A percentile compares a stretch with the other conserved stretches of the same genome.
Evolutionary conservation across 1,284 basidiomycete genomes (phyloP).

Genomic region (Apiotrichum siamense): DNA sequence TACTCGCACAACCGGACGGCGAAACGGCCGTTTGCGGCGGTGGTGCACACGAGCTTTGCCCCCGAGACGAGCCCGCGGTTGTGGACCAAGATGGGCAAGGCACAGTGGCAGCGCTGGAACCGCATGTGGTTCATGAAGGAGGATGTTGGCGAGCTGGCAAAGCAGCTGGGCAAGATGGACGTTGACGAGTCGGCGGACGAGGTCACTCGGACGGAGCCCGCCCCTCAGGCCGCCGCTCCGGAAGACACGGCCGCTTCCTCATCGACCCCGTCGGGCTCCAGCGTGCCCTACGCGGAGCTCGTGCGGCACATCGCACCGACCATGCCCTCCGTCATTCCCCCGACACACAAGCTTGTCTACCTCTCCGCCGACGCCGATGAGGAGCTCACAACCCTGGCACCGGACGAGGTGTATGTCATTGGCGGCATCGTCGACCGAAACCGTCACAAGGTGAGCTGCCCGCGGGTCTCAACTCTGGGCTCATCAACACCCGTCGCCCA

Average conservation of each 20-base stretch:
- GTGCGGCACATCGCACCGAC: constrained; percentile 11
- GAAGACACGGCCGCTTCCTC: background rate
- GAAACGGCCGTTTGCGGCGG: constrained; percentile 59
- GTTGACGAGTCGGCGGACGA: background rate
- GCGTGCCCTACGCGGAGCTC: background rate
- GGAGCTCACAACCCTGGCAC: constrained; percentile 70
- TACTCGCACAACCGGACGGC: constrained; percentile 79
- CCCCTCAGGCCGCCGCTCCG: background rate
- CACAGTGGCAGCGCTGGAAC: constrained; percentile 65
- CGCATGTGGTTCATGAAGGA: constrained; percentile 70
- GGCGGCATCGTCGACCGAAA: constrained; percentile 96
- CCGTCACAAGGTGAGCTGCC: constrained; percentile 86
- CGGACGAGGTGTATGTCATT: constrained; percentile 87
- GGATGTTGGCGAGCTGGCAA: constrained; percentile 25
- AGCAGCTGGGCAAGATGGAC: constrained; percentile 4
- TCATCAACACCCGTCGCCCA: background rate
- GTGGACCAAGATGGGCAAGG: constrained; percentile 31
- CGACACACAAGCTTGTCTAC: constrained; percentile 65
- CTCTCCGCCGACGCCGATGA: constrained; percentile 90
- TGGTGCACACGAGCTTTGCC: constrained; percentile 70
- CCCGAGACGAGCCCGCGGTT: constrained; percentile 33
- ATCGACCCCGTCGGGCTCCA: background rate
- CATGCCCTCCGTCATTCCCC: constrained; percentile 21
- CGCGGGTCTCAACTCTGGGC: too few relatives aligned
- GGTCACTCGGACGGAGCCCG: background rate